A percentile compares a stretch with the other conserved stretches of the same genome.
Conservation (phyloP, 169 alveolate genomes). For the Cryptosporidium ubiquitum region DNA sequence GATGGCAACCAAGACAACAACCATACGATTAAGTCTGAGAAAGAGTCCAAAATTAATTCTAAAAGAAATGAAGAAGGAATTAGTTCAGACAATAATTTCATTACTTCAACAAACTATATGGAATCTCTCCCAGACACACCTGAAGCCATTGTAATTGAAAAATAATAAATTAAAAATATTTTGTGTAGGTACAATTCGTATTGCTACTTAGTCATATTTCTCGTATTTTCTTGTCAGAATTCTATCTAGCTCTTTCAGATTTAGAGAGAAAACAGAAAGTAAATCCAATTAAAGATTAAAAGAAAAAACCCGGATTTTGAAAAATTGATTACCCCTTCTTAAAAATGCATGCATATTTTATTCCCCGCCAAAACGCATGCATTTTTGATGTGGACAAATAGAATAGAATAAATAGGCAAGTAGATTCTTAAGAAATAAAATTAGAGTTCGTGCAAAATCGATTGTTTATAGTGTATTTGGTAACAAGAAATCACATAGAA, state of each 20-base stretch:
- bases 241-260: no score
- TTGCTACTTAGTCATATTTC: neutral
- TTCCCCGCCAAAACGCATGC: conserved; percentile 21
- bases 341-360: neutral
- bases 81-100: neutral
- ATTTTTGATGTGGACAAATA: neutral
- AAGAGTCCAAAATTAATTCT: neutral
- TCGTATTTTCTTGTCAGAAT: neutral
- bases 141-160: conserved; percentile 5
- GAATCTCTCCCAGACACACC: conserved; percentile 54
- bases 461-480: no score
- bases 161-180: neutral
- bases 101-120: neutral
- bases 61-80: neutral
- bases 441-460: no score
- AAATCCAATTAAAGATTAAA: no score
- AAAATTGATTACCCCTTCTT: no score
- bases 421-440: neutral
- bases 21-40: neutral
- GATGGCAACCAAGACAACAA: neutral
- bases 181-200: neutral
- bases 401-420: neutral
- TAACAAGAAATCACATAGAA: no score
- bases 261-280: no score
- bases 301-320: no score